Base-by-base conservation (phyloP, 257 asterid species). In the Anisodus acutangulus region DNA sequence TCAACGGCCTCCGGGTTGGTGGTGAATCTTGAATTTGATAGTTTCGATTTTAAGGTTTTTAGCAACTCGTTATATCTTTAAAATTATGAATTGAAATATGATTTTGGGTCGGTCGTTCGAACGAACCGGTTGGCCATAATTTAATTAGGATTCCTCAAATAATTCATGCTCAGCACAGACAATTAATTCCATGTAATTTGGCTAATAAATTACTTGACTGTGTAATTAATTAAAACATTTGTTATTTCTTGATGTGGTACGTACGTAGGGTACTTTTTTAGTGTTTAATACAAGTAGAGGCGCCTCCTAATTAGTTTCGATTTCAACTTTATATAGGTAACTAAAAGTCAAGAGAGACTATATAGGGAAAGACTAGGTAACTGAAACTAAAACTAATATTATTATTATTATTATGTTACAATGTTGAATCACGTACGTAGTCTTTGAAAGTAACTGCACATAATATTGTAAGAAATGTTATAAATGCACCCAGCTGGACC, bases 401-500 rank as follows among this genome's bases (percentile, higher is more conserved):
- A 22, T 22, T 22, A 22, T 22, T 11, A 31, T 11, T 22, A 22
- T 11, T 70, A 41, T 2, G 35, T 71, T 45, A 39, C 80, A 71
- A 71, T 10, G 45, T 9, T 71, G 15, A 45, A n/a, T 71, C 80
- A n/a, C 16, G 9, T 17, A 9, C 35, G 1, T 70, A 4, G 57
- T 43, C 37, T 43, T 70, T 17, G 58, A 71, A 70, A 43, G 0
- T 70, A 70, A 41, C 2, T 16, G 4, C 54, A 41, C 55, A 8
- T 70, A 16, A 70, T 70, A 39, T 41, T 17, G 35, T 70, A 8
- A 69, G 35, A 70, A 41, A 41, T 70, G 11, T 41, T 41, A 70
- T 70, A 70, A 70, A 43, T 70, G 55, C 79, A 41, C 79, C 31
- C 79, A 43, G 55, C 35, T 70, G 55, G 79, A 43, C 37, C 37